These are phyloP conservation scores for Amborella trichopoda DNA, from an alignment of 164 flowering plant species.

Conservation along the genomic window DNA sequence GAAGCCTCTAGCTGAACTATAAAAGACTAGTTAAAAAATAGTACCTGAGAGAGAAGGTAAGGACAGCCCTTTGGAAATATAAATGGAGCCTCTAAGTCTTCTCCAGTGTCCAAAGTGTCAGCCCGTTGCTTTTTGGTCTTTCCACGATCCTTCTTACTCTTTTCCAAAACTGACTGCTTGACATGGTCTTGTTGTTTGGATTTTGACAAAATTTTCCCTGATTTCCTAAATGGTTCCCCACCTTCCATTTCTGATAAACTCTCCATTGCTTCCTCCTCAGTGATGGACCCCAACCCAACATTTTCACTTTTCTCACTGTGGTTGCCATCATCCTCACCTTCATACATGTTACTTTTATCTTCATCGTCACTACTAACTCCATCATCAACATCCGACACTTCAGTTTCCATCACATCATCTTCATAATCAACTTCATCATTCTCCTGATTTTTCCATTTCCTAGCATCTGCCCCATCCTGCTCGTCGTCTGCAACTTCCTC, in stretches of 20 bases:
- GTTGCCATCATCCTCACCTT: conserved; percentile 20
- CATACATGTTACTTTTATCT: conserved; percentile 25
- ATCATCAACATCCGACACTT: conserved; percentile 16
- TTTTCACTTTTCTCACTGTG: not conserved
- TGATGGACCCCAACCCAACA: too few relatives aligned
- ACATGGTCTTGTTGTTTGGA: too few relatives aligned
- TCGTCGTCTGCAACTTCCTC: conserved; percentile 21
- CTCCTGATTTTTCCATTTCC: conserved; percentile 43
- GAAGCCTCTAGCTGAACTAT: too few relatives aligned
- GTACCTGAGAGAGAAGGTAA: conserved; percentile 77
- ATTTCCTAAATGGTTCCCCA: too few relatives aligned
- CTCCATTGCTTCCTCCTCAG: conserved; percentile 22
- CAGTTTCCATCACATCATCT: conserved; percentile 40
- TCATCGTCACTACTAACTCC: conserved; percentile 28
- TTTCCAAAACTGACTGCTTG: too few relatives aligned
- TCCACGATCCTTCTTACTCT: too few relatives aligned
- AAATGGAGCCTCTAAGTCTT: conserved; percentile 67
- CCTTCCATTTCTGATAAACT: conserved; percentile 6
- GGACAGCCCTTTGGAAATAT: conserved; percentile 53
- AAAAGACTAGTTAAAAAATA: not conserved
- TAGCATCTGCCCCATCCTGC: conserved; percentile 54
- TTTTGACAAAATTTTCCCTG: too few relatives aligned
- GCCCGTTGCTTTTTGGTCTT: too few relatives aligned
- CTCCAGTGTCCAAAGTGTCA: too few relatives aligned
- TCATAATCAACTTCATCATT: conserved; percentile 66